Evolutionary conservation across 2,329 filamentous ascomycete genomes (phyloP).

Genomic region (Penicillium frequentans): DNA sequence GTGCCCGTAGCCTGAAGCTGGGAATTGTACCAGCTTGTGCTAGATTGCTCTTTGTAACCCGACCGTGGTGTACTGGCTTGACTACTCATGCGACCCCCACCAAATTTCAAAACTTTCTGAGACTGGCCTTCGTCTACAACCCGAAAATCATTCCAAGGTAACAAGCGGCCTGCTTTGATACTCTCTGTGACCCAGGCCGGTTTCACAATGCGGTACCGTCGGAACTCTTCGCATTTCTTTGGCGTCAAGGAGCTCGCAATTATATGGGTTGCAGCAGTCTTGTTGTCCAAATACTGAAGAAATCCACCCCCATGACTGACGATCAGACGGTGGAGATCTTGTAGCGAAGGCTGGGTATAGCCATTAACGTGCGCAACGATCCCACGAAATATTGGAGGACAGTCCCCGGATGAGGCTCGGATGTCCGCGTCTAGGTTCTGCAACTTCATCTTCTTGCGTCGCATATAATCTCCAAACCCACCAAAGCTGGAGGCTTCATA

Average conservation of each 20-base stretch:
- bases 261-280: conserved; percentile 94
- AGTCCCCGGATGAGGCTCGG: conserved; percentile 66
- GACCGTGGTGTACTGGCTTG: conserved; percentile 60
- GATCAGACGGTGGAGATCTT: conserved; percentile 82
- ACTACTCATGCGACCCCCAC: conserved; percentile 64
- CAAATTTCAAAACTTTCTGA: conserved; percentile 73
- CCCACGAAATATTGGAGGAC: conserved; percentile 84
- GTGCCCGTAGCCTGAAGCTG: conserved; percentile 57
- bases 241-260: conserved; percentile 87
- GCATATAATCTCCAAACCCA: conserved; percentile 87
- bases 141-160: conserved; percentile 84
- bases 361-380: conserved; percentile 91
- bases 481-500: conserved; percentile 85
- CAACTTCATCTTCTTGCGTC: conserved; percentile 93
- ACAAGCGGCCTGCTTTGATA: conserved; percentile 72
- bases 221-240: conserved; percentile 89
- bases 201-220: conserved; percentile 85
- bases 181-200: conserved; percentile 94
- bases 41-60: conserved; percentile 78
- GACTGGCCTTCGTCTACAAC: conserved; percentile 80
- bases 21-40: conserved; percentile 77
- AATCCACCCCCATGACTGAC: conserved; percentile 94
- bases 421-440: conserved; percentile 89
- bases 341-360: conserved; percentile 91
- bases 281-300: conserved; percentile 89